phyloP scores from a whole-genome alignment of 1,284 basidiomycete species.

The Irpex lacteus region DNA sequence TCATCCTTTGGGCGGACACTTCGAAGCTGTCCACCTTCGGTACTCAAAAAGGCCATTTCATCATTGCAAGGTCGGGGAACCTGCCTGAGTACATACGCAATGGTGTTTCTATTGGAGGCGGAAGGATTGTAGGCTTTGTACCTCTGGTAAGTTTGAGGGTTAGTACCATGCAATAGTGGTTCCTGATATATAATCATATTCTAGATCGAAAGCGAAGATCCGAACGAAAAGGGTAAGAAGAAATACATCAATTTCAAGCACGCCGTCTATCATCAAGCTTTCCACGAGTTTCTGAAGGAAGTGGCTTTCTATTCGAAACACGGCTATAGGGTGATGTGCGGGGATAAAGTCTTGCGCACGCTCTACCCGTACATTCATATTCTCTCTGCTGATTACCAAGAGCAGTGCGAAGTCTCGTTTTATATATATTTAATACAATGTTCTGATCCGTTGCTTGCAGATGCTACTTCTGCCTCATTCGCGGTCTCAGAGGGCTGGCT shows the following conservation, averaged over 20 bases:
- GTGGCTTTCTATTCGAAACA: conserved; percentile 14
- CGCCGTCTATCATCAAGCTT: conserved; percentile 11
- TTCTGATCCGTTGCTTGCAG: conserved; percentile 7
- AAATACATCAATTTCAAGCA: neutral
- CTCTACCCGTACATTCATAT: conserved; percentile 30
- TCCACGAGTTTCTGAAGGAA: conserved; percentile 19
- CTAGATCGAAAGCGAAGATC: neutral
- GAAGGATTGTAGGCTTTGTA: conserved; percentile 36
- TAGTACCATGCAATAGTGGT: too few species aligned
- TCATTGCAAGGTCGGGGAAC: conserved; percentile 36
- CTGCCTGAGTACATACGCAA: conserved; percentile 36
- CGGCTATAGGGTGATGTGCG: conserved; percentile 22
- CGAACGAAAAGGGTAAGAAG: neutral
- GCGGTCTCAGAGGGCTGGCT: conserved; percentile 10
- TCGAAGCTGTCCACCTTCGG: conserved; percentile 40
- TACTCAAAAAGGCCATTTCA: conserved; percentile 38
- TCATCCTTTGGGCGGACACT: conserved; percentile 36
- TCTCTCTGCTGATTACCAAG: conserved; percentile 31
- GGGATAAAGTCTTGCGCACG: conserved; percentile 16
- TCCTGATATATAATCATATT: too few species aligned
- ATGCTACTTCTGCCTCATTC: conserved; percentile 17
- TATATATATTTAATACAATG: neutral
- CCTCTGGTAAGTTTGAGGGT: conserved; percentile 31
- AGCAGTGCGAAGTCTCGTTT: conserved; percentile 14
- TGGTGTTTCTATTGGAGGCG: conserved; percentile 33